Evolutionary conservation across 768 basidiomycete species (phyloP).

Genomic region (Trametes elegans): DNA sequence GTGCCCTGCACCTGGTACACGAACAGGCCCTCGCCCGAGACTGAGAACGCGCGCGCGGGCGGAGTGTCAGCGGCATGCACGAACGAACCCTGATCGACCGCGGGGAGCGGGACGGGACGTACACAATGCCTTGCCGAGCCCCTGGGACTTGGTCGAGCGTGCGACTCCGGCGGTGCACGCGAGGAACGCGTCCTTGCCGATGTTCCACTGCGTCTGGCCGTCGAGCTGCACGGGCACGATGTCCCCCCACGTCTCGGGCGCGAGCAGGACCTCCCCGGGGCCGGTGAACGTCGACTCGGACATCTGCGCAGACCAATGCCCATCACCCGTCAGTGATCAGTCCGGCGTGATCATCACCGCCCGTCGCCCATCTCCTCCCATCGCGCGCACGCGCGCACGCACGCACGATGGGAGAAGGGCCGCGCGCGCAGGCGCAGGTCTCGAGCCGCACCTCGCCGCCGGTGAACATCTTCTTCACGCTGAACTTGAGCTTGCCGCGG

Average conservation of each 20-base stretch:
- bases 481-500: constrained; percentile 29
- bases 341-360: too few relatives aligned
- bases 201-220: constrained; percentile 26
- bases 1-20: constrained; percentile 26
- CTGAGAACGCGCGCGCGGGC: too few relatives aligned
- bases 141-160: constrained; percentile 28
- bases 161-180: constrained; percentile 28
- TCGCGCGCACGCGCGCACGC: too few relatives aligned
- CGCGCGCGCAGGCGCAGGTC: too few relatives aligned
- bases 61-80: background rate
- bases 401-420: background rate
- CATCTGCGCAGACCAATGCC: constrained; percentile 16
- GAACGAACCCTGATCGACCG: background rate
- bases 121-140: constrained; percentile 32
- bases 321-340: background rate
- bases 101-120: too few relatives aligned
- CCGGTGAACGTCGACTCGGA: constrained; percentile 30
- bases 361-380: too few relatives aligned
- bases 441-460: constrained; percentile 30
- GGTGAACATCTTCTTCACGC: constrained; percentile 31
- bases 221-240: constrained; percentile 32
- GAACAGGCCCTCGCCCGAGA: constrained; percentile 36
- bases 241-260: constrained; percentile 36
- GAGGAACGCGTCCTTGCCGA: constrained; percentile 33
- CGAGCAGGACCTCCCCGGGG: constrained; percentile 32